Evolutionary conservation across 495 filamentous ascomycete species (phyloP).

Genomic region (Penicillium canescens): DNA sequence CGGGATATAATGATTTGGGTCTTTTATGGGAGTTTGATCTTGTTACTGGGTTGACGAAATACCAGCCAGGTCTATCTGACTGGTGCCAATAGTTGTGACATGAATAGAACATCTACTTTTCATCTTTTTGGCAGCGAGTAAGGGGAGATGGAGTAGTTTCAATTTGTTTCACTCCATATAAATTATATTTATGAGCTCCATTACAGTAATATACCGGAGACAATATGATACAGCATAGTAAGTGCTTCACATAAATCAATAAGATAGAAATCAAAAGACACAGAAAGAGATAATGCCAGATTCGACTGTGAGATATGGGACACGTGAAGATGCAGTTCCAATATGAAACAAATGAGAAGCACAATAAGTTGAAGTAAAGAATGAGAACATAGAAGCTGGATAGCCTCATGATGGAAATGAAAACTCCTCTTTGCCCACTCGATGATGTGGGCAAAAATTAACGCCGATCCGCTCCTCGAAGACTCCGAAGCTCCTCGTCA

Average conservation of each 20-base stretch:
- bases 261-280: slow-evolving; percentile 4
- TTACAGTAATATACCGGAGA: neutral
- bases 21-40: no score
- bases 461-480: slow-evolving; percentile 4
- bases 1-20: no score
- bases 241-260: neutral
- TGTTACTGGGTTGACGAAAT: no score
- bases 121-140: no score
- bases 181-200: no score
- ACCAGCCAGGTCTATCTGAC: no score
- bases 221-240: slow-evolving; percentile 5
- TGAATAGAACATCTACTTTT: no score
- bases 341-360: neutral
- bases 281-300: neutral
- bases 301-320: slow-evolving; percentile 46
- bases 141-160: no score
- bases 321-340: slow-evolving; percentile 45
- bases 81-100: no score
- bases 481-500: slow-evolving; percentile 3
- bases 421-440: neutral
- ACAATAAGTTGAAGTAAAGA: neutral
- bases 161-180: no score
- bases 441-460: neutral
- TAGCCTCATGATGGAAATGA: neutral
- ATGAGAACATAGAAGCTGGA: neutral